A percentile compares a stretch with the other conserved stretches of the same genome.
Conservation (phyloP, 768 basidiomycete species). For the Boletus reticulatus region DNA sequence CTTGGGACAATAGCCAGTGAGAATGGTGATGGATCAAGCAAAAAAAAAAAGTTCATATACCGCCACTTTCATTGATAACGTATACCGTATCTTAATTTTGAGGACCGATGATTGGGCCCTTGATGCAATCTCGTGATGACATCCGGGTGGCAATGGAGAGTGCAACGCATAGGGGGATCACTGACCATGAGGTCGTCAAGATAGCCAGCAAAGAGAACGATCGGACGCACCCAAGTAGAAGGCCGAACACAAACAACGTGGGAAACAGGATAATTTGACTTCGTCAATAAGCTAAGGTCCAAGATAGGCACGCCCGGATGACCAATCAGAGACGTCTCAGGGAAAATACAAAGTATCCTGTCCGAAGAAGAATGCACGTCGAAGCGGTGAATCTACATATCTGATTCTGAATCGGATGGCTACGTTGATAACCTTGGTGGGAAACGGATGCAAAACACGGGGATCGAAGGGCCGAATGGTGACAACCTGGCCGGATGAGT, state of each 20-base stretch:
- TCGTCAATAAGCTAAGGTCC: not conserved
- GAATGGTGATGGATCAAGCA: not conserved
- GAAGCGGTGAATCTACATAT: conserved; percentile 7
- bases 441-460: no score
- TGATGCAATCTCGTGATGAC: not conserved
- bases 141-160: not conserved
- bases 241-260: not conserved
- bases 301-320: not conserved
- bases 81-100: not conserved
- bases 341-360: not conserved
- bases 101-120: not conserved
- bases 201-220: not conserved
- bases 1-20: not conserved
- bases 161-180: not conserved
- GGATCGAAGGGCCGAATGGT: no score
- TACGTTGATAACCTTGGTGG: not conserved
- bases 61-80: not conserved
- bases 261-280: not conserved
- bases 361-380: not conserved
- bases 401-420: conserved; percentile 8
- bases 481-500: no score
- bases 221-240: not conserved
- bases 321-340: not conserved
- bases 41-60: not conserved
- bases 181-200: conserved; percentile 3